A percentile compares a stretch with the other conserved stretches of the same genome.
Evolutionary conservation across 768 basidiomycete genomes (phyloP).

Genomic region (Russula ochroleuca): DNA sequence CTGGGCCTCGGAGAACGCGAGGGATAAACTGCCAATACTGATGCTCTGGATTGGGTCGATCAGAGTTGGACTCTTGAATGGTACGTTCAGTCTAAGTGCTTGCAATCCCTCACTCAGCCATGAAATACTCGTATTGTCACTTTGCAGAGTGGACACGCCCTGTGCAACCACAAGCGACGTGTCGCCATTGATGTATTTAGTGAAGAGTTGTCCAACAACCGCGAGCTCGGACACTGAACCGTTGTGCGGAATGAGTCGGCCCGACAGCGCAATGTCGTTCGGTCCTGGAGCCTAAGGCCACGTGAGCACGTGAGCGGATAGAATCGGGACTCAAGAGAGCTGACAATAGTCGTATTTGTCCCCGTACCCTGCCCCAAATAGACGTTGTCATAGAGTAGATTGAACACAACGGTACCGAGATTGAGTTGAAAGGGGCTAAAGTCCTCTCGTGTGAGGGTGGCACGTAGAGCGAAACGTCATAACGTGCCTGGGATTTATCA

Average conservation of each 20-base stretch:
- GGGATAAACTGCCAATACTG: constrained; percentile 53
- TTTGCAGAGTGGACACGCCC: constrained; percentile 56
- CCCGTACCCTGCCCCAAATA: constrained; percentile 55
- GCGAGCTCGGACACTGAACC: constrained; percentile 40
- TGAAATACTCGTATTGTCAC: constrained; percentile 52
- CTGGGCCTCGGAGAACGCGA: constrained; percentile 49
- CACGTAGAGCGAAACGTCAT: neutral
- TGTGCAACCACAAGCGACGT: constrained; percentile 53
- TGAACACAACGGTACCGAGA: constrained; percentile 63
- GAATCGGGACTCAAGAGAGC: constrained; percentile 27
- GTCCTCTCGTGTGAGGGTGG: neutral
- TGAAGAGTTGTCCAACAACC: constrained; percentile 59
- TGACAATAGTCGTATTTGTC: constrained; percentile 48
- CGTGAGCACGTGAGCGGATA: constrained; percentile 1
- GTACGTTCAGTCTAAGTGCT: constrained; percentile 55
- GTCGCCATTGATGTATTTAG: constrained; percentile 64
- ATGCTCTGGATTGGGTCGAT: constrained; percentile 66
- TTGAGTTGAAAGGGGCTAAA: constrained; percentile 62
- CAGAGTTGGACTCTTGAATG: constrained; percentile 48
- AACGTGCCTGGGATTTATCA: constrained; percentile 54
- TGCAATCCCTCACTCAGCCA: constrained; percentile 65
- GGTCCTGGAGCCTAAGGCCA: constrained; percentile 43
- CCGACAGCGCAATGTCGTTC: constrained; percentile 57
- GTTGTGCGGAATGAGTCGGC: constrained; percentile 53
- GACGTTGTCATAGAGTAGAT: constrained; percentile 53